Base-by-base conservation (phyloP, 306 rosid species). In the Crataegus laevigata region DNA sequence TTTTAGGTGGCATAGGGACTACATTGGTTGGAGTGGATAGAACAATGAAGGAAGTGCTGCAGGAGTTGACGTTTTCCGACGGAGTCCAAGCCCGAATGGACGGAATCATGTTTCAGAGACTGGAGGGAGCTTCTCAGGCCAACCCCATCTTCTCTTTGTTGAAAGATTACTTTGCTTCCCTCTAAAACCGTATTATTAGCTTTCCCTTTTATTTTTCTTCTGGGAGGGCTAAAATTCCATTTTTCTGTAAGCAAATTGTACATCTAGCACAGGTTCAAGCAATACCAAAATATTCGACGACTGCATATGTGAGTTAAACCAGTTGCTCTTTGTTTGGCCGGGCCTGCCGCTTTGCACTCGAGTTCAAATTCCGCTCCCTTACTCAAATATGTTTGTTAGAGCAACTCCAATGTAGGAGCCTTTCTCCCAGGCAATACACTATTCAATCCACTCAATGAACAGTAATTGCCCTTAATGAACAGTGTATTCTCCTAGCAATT, bases 21-120 rank as follows among this genome's bases (percentile, higher is more conserved):
- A 85, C 90, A 47, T 52, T 91, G 1, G 85, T 81, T 22, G 96
- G 93, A 70, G 96, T 86, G 13, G 96, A 94, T 71, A 73, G 45
- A 74, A 88, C 96, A 8, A 7, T 91, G 65, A 94, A 86, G 75
- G 89, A 82, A 29, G 69, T 91, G 55, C 17, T 86, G 55, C 86
- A 85, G 65, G 91, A 86, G 66, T 75, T 86, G 77, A 77, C 91
- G 22, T 78, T 88, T 72, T 82, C 90, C 1, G 89, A 83, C 10
- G 97, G 91, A 60, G 94, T 94, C 80, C 98, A 94, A 81, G 97
- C 96, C 50, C 85, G 96, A 61, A 88, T 91, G 91, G 98, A 94
- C 5, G 98, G 98, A 63, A 89, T 94, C 81, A 68, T 94, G 89
- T 88, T 91, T 80, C 87, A 87, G 82, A 87, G 86, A 69, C 75